A percentile compares a stretch with the other conserved stretches of the same genome.
These are phyloP conservation scores for Paramecium sonneborni DNA, from an alignment of 73 alveolate genomes.

Conservation along the genomic window DNA sequence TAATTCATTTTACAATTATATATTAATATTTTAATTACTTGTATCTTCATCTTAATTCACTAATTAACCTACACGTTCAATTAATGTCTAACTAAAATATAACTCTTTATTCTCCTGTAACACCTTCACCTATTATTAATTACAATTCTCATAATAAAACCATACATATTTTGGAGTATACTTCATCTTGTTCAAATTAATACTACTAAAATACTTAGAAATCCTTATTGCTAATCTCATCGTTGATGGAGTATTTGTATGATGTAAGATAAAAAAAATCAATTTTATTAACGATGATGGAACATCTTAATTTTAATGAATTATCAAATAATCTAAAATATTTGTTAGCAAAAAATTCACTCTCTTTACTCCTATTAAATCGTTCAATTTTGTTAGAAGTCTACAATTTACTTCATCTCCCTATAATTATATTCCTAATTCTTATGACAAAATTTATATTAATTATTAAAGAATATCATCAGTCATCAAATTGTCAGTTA, in stretches of 20 bases:
- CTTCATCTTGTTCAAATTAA: not conserved
- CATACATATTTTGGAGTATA: not conserved
- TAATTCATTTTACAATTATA: not conserved
- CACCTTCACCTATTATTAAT: not conserved
- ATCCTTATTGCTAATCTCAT: constrained; percentile 35
- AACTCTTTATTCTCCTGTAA: not conserved
- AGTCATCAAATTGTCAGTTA: constrained; percentile 19
- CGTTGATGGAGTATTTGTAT: constrained; percentile 43
- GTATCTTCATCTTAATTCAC: not conserved
- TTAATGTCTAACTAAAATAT: not conserved
- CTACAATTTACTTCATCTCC: constrained; percentile 17
- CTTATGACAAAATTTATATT: not conserved
- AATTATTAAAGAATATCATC: not conserved
- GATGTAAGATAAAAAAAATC: not conserved
- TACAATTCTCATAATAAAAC: not conserved
- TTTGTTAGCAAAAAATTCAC: constrained; percentile 8
- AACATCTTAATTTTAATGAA: not conserved
- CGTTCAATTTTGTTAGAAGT: not conserved
- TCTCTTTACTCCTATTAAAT: constrained; percentile 33
- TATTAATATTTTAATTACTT: not conserved
- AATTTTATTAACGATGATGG: not conserved
- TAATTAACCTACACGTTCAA: not conserved
- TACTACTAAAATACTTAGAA: not conserved
- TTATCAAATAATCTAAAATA: not conserved
- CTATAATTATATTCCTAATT: not conserved